Evolutionary conservation across 495 filamentous ascomycete species (phyloP), one percentile per base, ranked within the genome.

Genomic region (Eremomyces bilateralis): DNA sequence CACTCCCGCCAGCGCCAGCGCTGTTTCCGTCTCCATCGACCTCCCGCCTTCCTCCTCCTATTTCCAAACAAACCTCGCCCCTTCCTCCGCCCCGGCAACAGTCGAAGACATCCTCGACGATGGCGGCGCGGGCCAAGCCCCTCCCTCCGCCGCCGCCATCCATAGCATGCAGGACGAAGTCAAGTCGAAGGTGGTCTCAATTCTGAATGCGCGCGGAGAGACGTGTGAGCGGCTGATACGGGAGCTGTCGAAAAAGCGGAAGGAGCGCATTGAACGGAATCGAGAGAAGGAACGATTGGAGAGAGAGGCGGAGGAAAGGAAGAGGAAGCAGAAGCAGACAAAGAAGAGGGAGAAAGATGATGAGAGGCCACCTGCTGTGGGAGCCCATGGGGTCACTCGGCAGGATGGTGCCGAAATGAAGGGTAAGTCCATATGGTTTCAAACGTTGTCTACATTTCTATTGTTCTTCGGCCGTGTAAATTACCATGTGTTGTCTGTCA

Each of bases 181-280:
- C 11, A 37, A 47, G 41, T 39, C 27, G 3, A 27, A 38, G n/a
- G 25, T 44, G n/a, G 38, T 53, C 21, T 31, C 36, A 3, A 35
- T 38, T 15, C 25, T 37, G 13, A 29, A 20, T 10, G 39, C 20
- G 15, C 37, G 49, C 8, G 37, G 34, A 19, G 46, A 53, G 20
- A 35, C 39, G 0, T 56, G 50, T 21, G 52, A 58, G 29, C 40
- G 42, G 33, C 62, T 73, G 31, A 91, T 97, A 80, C 65, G 76
- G 31, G 78, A 80, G 40, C 59, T 97, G n/a, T 76, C 84, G 48
- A 61, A 71, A 38, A 69, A 66, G 29, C 61, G 85, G 3, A 75
- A 69, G 33, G 43, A 54, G 37, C 41, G 53, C 12, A 16, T 42
- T 15, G 24, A 40, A 17, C 39, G 39, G 15, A 51, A 58, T 19